Evolutionary conservation across 768 basidiomycete genomes (phyloP), one percentile per base, ranked within the genome.

Genomic region (Trametes meyenii): DNA sequence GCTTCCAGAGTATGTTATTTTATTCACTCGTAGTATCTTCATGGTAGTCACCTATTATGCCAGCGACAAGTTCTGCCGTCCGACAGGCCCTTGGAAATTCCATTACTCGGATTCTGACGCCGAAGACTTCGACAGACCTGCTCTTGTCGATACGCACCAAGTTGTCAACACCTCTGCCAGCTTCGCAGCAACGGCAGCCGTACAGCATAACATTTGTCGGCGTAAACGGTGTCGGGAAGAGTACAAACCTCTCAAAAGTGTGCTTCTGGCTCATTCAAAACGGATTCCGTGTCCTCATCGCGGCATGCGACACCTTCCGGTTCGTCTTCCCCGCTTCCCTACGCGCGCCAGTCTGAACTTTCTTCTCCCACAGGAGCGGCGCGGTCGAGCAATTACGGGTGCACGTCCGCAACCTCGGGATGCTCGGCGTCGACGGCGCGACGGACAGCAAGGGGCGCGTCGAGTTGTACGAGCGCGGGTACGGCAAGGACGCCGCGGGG

Each of bases 211-310:
- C 94, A 0, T 99, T 99, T 72, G 95, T 98, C 43, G 97, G 97
- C 14, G 97, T 99, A 39, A 99, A 99, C 70, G 97, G 97, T 24
- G 97, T 99, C 24, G 97, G 97, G 35, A 99, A 99, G 79, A 96
- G 94, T 68, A 98, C 97, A 6, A 99, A 98, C 75, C 77, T 99
- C 43, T 92, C 90, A 44, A 99, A 99, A 79, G 96, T 99, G 51
- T 96, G 94, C 76, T 99, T 98, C 77, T 99, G 97, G 97, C 80
- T 99, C 40, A 88, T 99, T 55, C 97, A 99, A 75, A 99, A 99
- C 70, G 88, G 90, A 5, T 75, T 96, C 40, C 81, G 90, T 42
- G 96, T 99, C 42, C 80, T 99, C 66, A 98, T 99, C 68, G 97
- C 97, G 44, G 97, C 97, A 13, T 99, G 97, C 71, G 97, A 99